Conservation (phyloP, 2,329 filamentous ascomycete genomes). For the Botrytis tulipae region DNA sequence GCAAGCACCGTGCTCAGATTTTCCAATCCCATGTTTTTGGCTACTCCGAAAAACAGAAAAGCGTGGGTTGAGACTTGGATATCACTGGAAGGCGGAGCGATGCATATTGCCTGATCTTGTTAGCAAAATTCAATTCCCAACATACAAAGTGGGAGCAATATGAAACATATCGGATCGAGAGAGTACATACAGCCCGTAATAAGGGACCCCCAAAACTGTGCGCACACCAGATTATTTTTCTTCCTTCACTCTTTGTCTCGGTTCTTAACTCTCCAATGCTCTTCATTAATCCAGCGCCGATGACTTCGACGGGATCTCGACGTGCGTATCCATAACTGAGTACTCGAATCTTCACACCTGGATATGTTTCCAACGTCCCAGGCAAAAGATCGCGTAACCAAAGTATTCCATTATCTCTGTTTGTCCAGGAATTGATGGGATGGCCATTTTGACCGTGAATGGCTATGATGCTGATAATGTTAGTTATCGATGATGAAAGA, state of each 20-base stretch:
- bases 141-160: background rate
- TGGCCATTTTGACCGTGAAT: constrained; percentile 18
- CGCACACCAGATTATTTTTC: constrained; percentile 13
- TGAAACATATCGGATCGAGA: background rate
- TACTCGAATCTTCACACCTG: background rate
- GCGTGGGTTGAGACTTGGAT: constrained; percentile 5
- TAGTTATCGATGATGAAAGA: background rate
- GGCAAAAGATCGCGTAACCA: constrained; percentile 18
- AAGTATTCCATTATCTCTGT: constrained; percentile 1
- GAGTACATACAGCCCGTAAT: background rate
- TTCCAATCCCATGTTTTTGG: constrained; percentile 13
- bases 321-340: constrained; percentile 14
- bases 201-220: constrained; percentile 19
- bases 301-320: background rate
- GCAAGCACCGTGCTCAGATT: background rate
- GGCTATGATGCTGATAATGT: constrained; percentile 14
- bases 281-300: background rate
- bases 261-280: background rate
- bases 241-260: background rate
- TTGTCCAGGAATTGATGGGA: constrained; percentile 10
- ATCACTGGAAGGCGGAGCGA: background rate
- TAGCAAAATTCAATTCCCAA: background rate
- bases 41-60: constrained; percentile 10
- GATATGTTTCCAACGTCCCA: background rate
- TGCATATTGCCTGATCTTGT: background rate